These are phyloP conservation scores for Bidens hawaiensis DNA, from an alignment of 140 eudicot genomes.

Conservation along the genomic window DNA sequence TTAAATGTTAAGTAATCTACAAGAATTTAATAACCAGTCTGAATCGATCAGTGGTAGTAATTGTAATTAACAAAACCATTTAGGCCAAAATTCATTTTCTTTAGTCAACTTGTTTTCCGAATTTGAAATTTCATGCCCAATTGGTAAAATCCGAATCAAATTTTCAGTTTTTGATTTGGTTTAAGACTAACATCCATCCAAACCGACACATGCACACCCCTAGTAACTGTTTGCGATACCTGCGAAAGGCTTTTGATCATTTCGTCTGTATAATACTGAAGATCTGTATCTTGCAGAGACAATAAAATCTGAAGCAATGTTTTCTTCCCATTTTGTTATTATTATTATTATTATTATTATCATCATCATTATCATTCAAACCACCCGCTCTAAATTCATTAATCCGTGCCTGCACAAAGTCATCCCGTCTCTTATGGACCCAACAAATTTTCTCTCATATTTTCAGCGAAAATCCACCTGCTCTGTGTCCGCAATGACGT, in stretches of 20 bases:
- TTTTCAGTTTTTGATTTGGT: too few relatives aligned
- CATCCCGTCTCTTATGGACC: slow-evolving; percentile 27
- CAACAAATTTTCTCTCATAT: background rate
- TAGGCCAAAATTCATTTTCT: too few relatives aligned
- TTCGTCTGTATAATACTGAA: slow-evolving; percentile 38
- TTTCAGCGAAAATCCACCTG: slow-evolving; percentile 6
- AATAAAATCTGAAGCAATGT: slow-evolving; percentile 38
- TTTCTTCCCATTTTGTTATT: background rate
- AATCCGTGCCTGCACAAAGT: slow-evolving; percentile 28
- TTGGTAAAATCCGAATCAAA: too few relatives aligned
- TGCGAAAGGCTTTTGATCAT: slow-evolving; percentile 36
- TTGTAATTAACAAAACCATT: too few relatives aligned
- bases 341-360: too few relatives aligned
- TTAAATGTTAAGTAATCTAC: too few relatives aligned
- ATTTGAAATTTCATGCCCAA: too few relatives aligned
- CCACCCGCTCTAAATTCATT: slow-evolving; percentile 21
- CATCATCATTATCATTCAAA: background rate
- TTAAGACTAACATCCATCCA: too few relatives aligned
- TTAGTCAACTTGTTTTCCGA: too few relatives aligned
- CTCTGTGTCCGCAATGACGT: slow-evolving; percentile 15
- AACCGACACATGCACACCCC: too few relatives aligned
- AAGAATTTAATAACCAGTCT: too few relatives aligned
- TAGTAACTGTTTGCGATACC: slow-evolving; percentile 1
- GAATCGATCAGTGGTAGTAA: too few relatives aligned
- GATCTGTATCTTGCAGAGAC: slow-evolving; percentile 36